Conservation (phyloP, 805 yeast species). For the Wickerhamiella occidentalis region DNA sequence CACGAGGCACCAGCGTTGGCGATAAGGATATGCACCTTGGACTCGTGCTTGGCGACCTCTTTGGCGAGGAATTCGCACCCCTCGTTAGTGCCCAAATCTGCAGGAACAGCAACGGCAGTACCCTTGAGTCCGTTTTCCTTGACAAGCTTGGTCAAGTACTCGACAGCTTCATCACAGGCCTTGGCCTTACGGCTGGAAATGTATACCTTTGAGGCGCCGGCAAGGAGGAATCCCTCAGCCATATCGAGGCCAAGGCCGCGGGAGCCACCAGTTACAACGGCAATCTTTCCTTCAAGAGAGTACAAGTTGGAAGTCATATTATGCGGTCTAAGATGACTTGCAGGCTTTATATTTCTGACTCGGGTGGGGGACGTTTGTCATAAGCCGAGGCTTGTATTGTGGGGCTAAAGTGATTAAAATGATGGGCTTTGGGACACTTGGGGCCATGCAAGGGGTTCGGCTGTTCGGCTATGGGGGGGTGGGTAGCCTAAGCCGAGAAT, state of each 20-base stretch:
- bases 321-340: too few relatives aligned
- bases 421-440: too few relatives aligned
- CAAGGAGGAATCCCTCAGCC: constrained; percentile 49
- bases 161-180: constrained; percentile 49
- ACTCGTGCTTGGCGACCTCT: constrained; percentile 31
- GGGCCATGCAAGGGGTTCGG: too few relatives aligned
- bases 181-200: constrained; percentile 51
- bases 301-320: constrained; percentile 21
- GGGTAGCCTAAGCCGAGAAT: too few relatives aligned
- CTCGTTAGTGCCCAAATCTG: constrained; percentile 41
- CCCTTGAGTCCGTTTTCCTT: constrained; percentile 25
- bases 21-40: constrained; percentile 46
- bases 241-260: constrained; percentile 61
- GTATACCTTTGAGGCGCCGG: constrained; percentile 51
- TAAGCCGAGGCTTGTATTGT: background rate
- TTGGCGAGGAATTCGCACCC: constrained; percentile 38
- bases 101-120: constrained; percentile 38
- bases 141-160: constrained; percentile 15
- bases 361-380: background rate
- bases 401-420: background rate
- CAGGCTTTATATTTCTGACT: background rate
- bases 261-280: constrained; percentile 62
- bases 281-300: constrained; percentile 47
- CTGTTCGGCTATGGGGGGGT: too few relatives aligned
- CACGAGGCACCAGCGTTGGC: constrained; percentile 75